Evolutionary conservation across 164 flowering plant genomes (phyloP).

Genomic region (Piper betle): DNA sequence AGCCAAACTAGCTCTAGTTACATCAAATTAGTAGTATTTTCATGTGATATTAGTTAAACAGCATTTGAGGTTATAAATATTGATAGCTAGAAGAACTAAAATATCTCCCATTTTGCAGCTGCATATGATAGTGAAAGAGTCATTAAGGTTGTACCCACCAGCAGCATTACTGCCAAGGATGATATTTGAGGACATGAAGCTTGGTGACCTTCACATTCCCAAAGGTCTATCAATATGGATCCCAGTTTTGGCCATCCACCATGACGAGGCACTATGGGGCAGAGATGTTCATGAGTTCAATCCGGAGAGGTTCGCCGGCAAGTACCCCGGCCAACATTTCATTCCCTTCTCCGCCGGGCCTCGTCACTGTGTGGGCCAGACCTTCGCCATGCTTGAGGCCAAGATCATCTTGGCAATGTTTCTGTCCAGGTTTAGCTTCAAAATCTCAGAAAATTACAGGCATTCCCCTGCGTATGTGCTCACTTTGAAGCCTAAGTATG

Average conservation of each 20-base stretch:
- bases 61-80: too few relatives aligned
- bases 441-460: conserved; percentile 57
- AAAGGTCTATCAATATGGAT: conserved; percentile 86
- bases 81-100: too few relatives aligned
- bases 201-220: conserved; percentile 77
- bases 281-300: conserved; percentile 84
- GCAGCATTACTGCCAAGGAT: conserved; percentile 67
- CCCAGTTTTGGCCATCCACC: conserved; percentile 83
- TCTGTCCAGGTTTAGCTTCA: conserved; percentile 51
- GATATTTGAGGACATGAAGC: conserved; percentile 71
- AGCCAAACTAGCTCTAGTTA: too few relatives aligned
- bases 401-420: conserved; percentile 72
- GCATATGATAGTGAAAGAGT: conserved; percentile 80
- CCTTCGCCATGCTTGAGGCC: conserved; percentile 86
- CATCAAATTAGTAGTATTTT: too few relatives aligned
- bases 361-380: conserved; percentile 75
- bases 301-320: conserved; percentile 59
- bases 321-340: conserved; percentile 47
- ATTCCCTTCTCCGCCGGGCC: conserved; percentile 86
- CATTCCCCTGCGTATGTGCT: conserved; percentile 78
- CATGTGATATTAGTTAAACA: too few relatives aligned
- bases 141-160: conserved; percentile 82
- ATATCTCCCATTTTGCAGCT: too few relatives aligned
- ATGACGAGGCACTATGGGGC: conserved; percentile 77
- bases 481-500: conserved; percentile 79